Percentiles rank a stretch among this genome's conserved stretches.
Conservation (phyloP, 805 yeast genomes). For the Crinitomyces ghanaensis region DNA sequence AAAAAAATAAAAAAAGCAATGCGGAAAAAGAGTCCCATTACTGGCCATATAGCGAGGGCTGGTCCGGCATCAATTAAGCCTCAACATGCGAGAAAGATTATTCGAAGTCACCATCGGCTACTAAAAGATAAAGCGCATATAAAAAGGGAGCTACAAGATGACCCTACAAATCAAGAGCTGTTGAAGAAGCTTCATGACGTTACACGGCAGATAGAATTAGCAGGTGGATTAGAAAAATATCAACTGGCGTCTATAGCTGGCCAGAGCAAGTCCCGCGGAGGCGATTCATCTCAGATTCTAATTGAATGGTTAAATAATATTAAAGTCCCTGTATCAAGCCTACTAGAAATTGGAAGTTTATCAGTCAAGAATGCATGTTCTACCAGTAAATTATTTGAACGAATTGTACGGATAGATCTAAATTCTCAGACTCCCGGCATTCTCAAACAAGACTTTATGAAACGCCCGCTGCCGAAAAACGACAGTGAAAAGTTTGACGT, state of each 20-base stretch:
- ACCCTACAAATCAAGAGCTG: constrained; percentile 18
- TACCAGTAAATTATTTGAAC: constrained; percentile 39
- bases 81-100: constrained; percentile 48
- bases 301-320: constrained; percentile 53
- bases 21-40: constrained; percentile 25
- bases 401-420: constrained; percentile 59
- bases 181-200: constrained; percentile 36
- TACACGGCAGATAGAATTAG: constrained; percentile 45
- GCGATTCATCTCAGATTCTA: constrained; percentile 77
- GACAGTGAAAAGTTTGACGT: constrained; percentile 39
- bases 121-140: constrained; percentile 38
- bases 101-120: constrained; percentile 65
- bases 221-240: constrained; percentile 72
- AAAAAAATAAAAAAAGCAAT: too few relatives aligned
- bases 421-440: constrained; percentile 70
- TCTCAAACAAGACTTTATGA: constrained; percentile 73
- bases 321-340: constrained; percentile 18
- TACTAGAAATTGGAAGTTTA: constrained; percentile 79
- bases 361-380: constrained; percentile 59
- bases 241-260: constrained; percentile 83
- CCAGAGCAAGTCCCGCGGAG: constrained; percentile 68
- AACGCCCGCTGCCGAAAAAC: constrained; percentile 45
- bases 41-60: constrained; percentile 24
- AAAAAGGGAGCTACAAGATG: constrained; percentile 11
- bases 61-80: constrained; percentile 16